Evolutionary conservation across 495 filamentous ascomycete genomes (phyloP), one percentile per base, ranked within the genome.

Genomic region (Penicillium paxilli): DNA sequence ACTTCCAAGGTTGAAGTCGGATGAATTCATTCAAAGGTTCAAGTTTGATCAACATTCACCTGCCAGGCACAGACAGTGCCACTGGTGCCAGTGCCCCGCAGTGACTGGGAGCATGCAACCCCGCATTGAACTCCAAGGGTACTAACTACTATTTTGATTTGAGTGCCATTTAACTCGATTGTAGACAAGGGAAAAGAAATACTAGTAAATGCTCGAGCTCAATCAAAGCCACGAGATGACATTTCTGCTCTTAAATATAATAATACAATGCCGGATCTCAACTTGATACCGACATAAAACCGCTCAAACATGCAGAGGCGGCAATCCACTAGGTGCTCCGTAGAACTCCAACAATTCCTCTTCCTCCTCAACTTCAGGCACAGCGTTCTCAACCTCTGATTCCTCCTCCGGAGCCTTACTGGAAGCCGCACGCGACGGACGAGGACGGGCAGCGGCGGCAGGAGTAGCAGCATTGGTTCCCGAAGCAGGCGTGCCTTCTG

Each of bases 331-430:
- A 4, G 72, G 72, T 20, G 71, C 52, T 20, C 67, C 75, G 58
- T 78, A 78, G 47, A 68, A 72, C 40, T 76, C 75, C 56, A 68
- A 67, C 46, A 78, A 57, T 10, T 74, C 72, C 35, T 76, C 70
- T 52, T 75, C 76, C 47, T 72, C 71, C 33, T 67, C 65, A 1
- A 65, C 66, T 7, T 52, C 46, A 2, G 59, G n/a, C n/a, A n/a
- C 57, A n/a, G 50, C 52, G 21, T 63, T 71, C 53, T 73, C 68
- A 26, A 64, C 58, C 42, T 75, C 75, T 0, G 73, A 72, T 28
- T 73, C 70, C 6, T 75, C 71, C 25, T 67, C 63, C 12, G 60
- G 52, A n/a, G 42, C 51, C 59, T 63, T 67, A 11, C 45, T 32
- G 38, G 32, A 25, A 9, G 47, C 55, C n/a, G 42, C 51, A 12